These are phyloP conservation scores for Wallacemonas sp. DNA, from an alignment of 208 protist species.

Conservation along the genomic window DNA sequence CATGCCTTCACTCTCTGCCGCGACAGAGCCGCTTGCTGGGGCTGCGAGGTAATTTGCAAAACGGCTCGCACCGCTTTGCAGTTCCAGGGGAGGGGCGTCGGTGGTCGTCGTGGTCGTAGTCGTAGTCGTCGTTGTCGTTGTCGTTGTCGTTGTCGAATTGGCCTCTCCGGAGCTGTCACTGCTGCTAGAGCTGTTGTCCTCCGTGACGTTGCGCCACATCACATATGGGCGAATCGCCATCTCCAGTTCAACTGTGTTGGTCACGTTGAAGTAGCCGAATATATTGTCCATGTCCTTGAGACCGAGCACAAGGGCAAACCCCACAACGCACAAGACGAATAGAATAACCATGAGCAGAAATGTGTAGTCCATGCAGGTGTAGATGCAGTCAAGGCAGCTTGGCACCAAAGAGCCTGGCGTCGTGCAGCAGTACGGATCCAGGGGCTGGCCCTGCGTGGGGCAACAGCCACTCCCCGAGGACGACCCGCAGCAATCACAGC, in stretches of 20 bases:
- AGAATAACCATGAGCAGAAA: slow-evolving; percentile 58
- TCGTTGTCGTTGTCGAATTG: slow-evolving; percentile 10
- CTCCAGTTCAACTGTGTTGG: slow-evolving; percentile 36
- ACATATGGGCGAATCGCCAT: slow-evolving; percentile 38
- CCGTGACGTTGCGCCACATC: slow-evolving; percentile 3
- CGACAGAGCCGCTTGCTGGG: background rate
- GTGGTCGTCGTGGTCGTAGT: slow-evolving; percentile 4
- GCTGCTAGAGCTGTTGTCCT: background rate
- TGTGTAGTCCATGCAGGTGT: slow-evolving; percentile 68
- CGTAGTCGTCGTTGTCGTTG: slow-evolving; percentile 8
- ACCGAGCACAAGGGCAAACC: slow-evolving; percentile 49
- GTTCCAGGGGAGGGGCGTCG: background rate
- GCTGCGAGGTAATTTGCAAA: slow-evolving; percentile 5
- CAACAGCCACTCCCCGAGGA: slow-evolving; percentile 19
- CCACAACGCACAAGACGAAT: slow-evolving; percentile 45
- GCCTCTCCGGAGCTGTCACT: background rate
- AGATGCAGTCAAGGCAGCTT: slow-evolving; percentile 41
- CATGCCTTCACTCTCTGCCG: background rate
- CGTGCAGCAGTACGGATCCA: slow-evolving; percentile 64
- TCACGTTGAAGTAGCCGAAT: slow-evolving; percentile 45
- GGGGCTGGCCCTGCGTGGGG: slow-evolving; percentile 37
- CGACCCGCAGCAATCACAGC: slow-evolving; percentile 8
- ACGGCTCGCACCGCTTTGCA: background rate
- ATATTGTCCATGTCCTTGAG: slow-evolving; percentile 51
- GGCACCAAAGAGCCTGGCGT: slow-evolving; percentile 20